Evolutionary conservation across 352 stramenopile species (phyloP), one percentile per base, ranked within the genome.

Genomic region (Globisporangium cylindrosporum): DNA sequence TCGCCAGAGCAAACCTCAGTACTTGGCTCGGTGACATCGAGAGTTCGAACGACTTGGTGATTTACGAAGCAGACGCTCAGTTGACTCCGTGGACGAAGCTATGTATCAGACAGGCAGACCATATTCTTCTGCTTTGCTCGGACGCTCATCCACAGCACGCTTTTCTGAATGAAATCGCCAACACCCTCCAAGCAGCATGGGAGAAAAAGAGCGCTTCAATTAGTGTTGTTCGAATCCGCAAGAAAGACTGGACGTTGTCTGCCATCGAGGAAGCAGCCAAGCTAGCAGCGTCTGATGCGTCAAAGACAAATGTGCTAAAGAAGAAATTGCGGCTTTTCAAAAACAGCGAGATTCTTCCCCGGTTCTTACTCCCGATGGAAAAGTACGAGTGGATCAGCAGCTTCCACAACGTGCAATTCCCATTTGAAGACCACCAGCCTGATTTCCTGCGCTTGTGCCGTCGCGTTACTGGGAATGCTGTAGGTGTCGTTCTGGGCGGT

Each of bases 401-500:
- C 9, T 96, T 90, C 29, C 89, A 96, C 73, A 96, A 96, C 48
- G 86, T 96, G 1, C 89, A 94, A 64, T 73, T 86, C 29, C 87
- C 84, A 3, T 94, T 94, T 51, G 75, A 88, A 53, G 82, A 92
- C 4, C 85, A 96, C 63, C 64, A 72, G 10, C 64, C 82, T 1
- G 89, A 96, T 53, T 92, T 96, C 29, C 75, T 93, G 43, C 93
- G 96, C 1, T 69, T 99, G 38, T 90, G 84, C 72, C 85, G 97
- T 59, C 84, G 92, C 55, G 81, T 99, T 15, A 98, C 94, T 1
- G 95, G 96, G 46, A 94, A 92, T 63, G 89, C 93, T 4, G 84
- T 99, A 25, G 97, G 96, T 6, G 72, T 99, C 9, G 96, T 98
- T 1, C 82, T 99, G 43, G 94, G 94, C 53, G 96, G 94, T 60